Percentiles rank a stretch among this genome's conserved stretches.
These are phyloP conservation scores for Chamaenerion angustifolium DNA, from an alignment of 345 rosid species.

Conservation along the genomic window DNA sequence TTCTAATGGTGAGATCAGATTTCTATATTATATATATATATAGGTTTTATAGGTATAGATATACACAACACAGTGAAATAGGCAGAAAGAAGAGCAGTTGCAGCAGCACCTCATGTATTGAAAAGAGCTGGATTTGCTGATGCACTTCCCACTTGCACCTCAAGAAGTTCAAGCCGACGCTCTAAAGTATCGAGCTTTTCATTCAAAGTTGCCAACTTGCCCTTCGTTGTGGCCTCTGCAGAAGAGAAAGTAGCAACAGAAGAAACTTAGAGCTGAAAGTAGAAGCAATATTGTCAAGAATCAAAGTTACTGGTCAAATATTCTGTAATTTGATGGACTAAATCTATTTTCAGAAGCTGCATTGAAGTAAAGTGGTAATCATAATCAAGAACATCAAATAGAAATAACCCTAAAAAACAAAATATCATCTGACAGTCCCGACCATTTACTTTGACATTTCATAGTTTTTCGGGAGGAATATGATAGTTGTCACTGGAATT, in stretches of 20 bases:
- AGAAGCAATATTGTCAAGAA: neutral
- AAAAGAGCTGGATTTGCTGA: constrained; percentile 77
- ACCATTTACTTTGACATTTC: too few relatives aligned
- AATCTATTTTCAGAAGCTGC: too few relatives aligned
- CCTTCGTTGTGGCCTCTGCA: constrained; percentile 78
- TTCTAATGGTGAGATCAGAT: neutral
- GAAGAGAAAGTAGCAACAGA: neutral
- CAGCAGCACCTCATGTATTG: constrained; percentile 26
- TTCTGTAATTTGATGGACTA: too few relatives aligned
- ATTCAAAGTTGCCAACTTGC: constrained; percentile 69
- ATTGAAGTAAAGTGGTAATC: too few relatives aligned
- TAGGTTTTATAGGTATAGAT: too few relatives aligned
- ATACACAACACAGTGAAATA: neutral
- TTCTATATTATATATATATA: too few relatives aligned
- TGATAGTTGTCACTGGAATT: too few relatives aligned
- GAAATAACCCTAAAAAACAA: too few relatives aligned
- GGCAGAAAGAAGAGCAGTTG: neutral
- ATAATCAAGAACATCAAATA: too few relatives aligned
- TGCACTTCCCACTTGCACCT: constrained; percentile 85
- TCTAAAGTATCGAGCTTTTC: constrained; percentile 81
- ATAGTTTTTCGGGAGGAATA: too few relatives aligned
- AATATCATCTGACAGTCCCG: too few relatives aligned
- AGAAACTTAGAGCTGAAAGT: neutral
- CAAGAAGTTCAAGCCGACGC: constrained; percentile 76
- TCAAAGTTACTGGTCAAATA: neutral